Conservation (phyloP, 768 basidiomycete genomes). For the Mycena albidolilacea region DNA sequence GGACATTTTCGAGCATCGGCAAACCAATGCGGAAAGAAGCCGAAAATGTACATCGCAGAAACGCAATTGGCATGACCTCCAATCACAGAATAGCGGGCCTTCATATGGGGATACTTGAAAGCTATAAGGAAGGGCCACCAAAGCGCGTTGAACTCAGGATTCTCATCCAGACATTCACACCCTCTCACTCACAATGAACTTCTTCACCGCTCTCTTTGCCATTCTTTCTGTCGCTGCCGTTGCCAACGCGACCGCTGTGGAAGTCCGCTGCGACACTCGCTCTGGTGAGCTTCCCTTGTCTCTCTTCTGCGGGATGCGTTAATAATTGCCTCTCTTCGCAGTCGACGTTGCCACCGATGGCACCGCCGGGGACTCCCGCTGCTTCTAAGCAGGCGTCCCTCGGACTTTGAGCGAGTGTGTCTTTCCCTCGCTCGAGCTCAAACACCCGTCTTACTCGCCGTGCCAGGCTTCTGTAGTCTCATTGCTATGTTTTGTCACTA, state of each 20-base stretch:
- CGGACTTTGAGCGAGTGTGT: too few species aligned
- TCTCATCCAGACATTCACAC: not conserved
- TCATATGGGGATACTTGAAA: not conserved
- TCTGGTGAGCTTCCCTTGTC: not conserved
- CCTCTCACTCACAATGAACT: conserved; percentile 16
- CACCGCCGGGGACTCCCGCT: conserved; percentile 11
- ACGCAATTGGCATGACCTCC: too few species aligned
- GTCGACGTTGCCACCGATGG: conserved; percentile 2
- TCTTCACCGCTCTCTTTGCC: conserved; percentile 15
- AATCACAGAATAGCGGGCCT: too few species aligned
- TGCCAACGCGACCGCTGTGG: conserved; percentile 9
- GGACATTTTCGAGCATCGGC: too few species aligned
- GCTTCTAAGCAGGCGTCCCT: conserved; percentile 9
- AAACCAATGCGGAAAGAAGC: too few species aligned
- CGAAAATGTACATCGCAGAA: too few species aligned
- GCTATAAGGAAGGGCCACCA: not conserved
- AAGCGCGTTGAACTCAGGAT: not conserved
- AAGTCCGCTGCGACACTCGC: conserved; percentile 13
- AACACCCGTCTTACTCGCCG: too few species aligned
- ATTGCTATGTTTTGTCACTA: too few species aligned
- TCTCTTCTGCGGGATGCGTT: not conserved
- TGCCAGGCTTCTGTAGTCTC: too few species aligned
- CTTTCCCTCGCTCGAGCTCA: too few species aligned
- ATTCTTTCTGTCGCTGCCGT: not conserved
- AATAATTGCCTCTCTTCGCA: not conserved